phyloP scores from a whole-genome alignment of 257 asterid species.

The Capsicum chinense region DNA sequence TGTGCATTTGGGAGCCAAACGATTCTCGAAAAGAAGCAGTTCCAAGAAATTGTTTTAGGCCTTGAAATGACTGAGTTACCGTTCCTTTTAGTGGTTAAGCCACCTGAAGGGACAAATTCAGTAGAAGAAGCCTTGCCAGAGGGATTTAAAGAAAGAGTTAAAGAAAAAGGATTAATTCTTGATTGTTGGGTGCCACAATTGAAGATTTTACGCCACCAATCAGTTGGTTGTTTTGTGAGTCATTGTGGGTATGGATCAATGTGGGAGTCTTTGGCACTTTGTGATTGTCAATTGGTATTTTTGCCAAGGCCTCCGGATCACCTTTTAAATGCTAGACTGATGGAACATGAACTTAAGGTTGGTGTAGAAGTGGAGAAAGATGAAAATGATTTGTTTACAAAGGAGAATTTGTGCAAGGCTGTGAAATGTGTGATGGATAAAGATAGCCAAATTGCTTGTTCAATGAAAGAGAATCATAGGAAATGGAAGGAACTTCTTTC shows the following conservation, averaged over 20 bases:
- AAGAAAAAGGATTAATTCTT: slow-evolving; percentile 27
- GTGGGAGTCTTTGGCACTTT: slow-evolving; percentile 34
- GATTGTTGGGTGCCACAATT: slow-evolving; percentile 32
- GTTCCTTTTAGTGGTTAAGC: slow-evolving; percentile 24
- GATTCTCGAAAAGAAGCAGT: slow-evolving; percentile 29
- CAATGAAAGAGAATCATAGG: not conserved
- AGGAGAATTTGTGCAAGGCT: slow-evolving; percentile 41
- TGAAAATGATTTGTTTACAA: slow-evolving; percentile 48
- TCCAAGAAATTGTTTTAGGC: slow-evolving; percentile 34
- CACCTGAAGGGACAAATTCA: slow-evolving; percentile 25
- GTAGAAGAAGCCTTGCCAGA: slow-evolving; percentile 31
- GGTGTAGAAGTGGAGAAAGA: slow-evolving; percentile 30
- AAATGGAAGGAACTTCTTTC: slow-evolving; percentile 26
- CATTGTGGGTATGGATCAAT: slow-evolving; percentile 38
- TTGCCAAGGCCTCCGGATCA: slow-evolving; percentile 30
- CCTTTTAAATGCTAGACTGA: slow-evolving; percentile 29
- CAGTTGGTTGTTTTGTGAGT: slow-evolving; percentile 33
- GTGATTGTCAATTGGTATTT: slow-evolving; percentile 30
- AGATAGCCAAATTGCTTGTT: too few relatives aligned
- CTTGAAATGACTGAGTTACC: slow-evolving; percentile 29
- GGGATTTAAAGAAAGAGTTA: slow-evolving; percentile 25
- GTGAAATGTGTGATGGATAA: slow-evolving; percentile 43
- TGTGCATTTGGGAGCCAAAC: slow-evolving; percentile 42
- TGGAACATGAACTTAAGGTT: slow-evolving; percentile 27
- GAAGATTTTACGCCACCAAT: slow-evolving; percentile 23